Percentiles rank a stretch among this genome's conserved stretches.
Conservation (phyloP, 495 filamentous ascomycete genomes). For the Neurospora sp. region DNA sequence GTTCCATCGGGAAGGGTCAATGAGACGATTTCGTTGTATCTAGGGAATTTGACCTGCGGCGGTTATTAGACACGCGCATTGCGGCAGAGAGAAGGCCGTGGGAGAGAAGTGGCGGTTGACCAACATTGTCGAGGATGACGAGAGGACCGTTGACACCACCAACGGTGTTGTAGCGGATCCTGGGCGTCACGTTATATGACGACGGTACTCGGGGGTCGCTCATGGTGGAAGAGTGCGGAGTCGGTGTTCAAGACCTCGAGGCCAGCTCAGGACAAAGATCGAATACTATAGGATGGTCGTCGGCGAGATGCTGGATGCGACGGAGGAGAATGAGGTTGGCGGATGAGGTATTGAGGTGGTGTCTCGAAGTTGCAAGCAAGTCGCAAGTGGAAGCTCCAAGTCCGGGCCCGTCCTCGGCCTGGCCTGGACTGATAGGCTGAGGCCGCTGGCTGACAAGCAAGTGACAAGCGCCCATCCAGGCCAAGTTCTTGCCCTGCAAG, state of each 20-base stretch:
- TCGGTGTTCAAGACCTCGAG: constrained; percentile 3
- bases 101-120: constrained; percentile 9
- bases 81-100: not conserved
- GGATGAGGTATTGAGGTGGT: constrained; percentile 10
- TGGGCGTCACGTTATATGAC: constrained; percentile 62
- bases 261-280: constrained; percentile 9
- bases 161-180: constrained; percentile 95
- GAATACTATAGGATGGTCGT: not conserved
- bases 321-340: constrained; percentile 1
- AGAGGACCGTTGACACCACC: constrained; percentile 95
- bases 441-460: not conserved
- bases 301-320: constrained; percentile 6
- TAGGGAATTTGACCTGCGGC: constrained; percentile 83
- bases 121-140: constrained; percentile 91
- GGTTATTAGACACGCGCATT: constrained; percentile 19
- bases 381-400: constrained; percentile 20
- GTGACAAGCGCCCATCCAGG: not conserved
- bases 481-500: not conserved
- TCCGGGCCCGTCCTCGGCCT: not conserved
- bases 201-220: constrained; percentile 72
- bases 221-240: constrained; percentile 32
- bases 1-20: constrained; percentile 92
- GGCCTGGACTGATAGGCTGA: not conserved
- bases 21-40: constrained; percentile 96
- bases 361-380: not conserved